Percentiles rank a stretch among this genome's conserved stretches.
phyloP scores from a whole-genome alignment of 176 grass and related monocot species.

The Eragrostis nindensis region DNA sequence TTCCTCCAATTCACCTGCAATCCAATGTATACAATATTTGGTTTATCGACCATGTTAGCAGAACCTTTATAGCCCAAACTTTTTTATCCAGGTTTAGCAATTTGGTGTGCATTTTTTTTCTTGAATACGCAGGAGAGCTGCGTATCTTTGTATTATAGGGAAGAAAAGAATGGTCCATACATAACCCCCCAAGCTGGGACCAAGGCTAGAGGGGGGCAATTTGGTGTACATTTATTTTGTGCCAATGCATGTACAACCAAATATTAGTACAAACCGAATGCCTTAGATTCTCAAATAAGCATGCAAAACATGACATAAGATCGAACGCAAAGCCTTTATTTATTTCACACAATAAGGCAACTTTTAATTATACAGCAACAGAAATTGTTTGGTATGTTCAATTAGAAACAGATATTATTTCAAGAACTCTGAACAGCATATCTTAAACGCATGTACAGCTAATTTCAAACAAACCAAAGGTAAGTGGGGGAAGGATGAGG shows the following conservation, averaged over 20 bases:
- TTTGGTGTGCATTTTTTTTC: not conserved
- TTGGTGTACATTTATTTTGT: slow-evolving; percentile 19
- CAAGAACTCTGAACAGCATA: slow-evolving; percentile 11
- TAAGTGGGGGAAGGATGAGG: slow-evolving; percentile 25
- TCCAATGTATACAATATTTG: slow-evolving; percentile 22
- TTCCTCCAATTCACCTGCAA: slow-evolving; percentile 88
- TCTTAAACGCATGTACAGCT: slow-evolving; percentile 9
- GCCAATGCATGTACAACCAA: not conserved
- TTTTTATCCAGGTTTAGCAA: not conserved
- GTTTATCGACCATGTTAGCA: slow-evolving; percentile 12
- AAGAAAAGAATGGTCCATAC: no score
- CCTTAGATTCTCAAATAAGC: slow-evolving; percentile 5
- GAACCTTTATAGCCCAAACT: slow-evolving; percentile 14
- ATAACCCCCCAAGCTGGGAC: no score
- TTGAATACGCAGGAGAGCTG: no score
- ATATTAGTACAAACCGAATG: not conserved
- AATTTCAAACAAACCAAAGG: slow-evolving; percentile 8
- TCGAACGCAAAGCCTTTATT: not conserved
- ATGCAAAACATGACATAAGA: slow-evolving; percentile 21
- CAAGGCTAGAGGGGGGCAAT: no score
- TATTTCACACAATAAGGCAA: slow-evolving; percentile 3
- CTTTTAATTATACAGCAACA: slow-evolving; percentile 11
- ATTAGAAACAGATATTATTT: not conserved
- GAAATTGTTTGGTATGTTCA: slow-evolving; percentile 3
- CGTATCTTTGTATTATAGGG: no score